Percentiles rank a stretch among this genome's conserved stretches.
phyloP scores from a whole-genome alignment of 352 stramenopile species.

The Globisporangium paroecandrum region DNA sequence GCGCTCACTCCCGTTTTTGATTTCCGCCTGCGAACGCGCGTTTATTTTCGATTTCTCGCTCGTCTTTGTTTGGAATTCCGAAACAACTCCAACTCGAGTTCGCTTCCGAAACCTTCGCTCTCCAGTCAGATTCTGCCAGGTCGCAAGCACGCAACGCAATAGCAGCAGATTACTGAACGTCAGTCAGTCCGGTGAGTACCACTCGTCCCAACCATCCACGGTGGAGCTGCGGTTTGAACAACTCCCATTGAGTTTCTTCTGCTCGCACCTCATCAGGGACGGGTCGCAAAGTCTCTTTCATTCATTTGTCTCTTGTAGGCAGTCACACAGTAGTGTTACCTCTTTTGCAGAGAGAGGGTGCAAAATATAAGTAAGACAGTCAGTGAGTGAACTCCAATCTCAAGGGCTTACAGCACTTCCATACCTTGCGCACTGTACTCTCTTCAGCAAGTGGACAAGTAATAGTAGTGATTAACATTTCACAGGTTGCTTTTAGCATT shows the following conservation, averaged over 20 bases:
- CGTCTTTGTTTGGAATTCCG: neutral
- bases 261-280: conserved; percentile 6
- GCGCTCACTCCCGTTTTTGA: conserved; percentile 3
- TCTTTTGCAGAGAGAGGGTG: neutral
- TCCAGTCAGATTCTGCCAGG: neutral
- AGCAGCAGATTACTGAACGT: neutral
- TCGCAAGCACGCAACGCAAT: neutral
- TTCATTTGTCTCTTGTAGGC: neutral
- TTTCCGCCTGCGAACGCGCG: neutral
- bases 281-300: neutral
- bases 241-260: neutral
- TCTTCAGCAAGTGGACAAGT: neutral
- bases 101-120: neutral
- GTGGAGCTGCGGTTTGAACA: neutral
- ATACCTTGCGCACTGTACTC: neutral
- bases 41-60: neutral
- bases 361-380: neutral
- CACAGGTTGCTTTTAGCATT: neutral
- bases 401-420: neutral
- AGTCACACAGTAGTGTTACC: neutral
- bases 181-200: neutral
- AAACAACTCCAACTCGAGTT: neutral
- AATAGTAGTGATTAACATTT: neutral
- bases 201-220: neutral
- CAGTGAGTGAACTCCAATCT: neutral